phyloP scores from a whole-genome alignment of 345 rosid species.

The Adansonia digitata region DNA sequence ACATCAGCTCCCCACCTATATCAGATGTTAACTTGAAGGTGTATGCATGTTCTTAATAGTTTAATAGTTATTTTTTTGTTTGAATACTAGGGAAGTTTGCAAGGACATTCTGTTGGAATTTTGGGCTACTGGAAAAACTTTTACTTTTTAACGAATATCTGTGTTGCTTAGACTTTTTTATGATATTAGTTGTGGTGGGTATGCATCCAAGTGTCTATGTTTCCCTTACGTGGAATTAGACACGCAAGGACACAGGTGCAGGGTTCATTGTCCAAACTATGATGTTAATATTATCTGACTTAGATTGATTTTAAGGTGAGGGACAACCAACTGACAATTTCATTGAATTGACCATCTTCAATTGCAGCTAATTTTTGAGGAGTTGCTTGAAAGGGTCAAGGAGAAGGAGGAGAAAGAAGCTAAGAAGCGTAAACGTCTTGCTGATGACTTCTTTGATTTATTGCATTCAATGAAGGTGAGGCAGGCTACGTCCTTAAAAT shows the following conservation, averaged over 20 bases:
- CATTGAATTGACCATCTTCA: constrained; percentile 17
- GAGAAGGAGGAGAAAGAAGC: constrained; percentile 94
- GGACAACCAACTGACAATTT: background rate
- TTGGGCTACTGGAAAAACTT: background rate
- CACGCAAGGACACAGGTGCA: background rate
- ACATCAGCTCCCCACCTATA: constrained; percentile 39
- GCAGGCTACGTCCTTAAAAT: background rate
- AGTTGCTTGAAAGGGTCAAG: constrained; percentile 71
- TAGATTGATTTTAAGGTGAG: background rate
- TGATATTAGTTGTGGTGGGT: background rate
- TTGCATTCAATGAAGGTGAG: constrained; percentile 6
- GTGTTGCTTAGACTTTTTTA: background rate
- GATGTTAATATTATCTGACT: background rate
- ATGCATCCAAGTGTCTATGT: background rate
- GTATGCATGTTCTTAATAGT: constrained; percentile 2
- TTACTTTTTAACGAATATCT: background rate
- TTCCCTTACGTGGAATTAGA: background rate
- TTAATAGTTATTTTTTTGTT: background rate
- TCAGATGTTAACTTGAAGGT: constrained; percentile 69
- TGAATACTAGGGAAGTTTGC: background rate
- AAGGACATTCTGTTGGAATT: background rate
- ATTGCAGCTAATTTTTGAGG: constrained; percentile 69
- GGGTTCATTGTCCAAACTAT: background rate
- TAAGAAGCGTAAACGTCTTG: constrained; percentile 66
- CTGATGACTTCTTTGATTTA: constrained; percentile 11